phyloP scores from a whole-genome alignment of 73 alveolate genomes.

The Paramecium primaurelia region DNA sequence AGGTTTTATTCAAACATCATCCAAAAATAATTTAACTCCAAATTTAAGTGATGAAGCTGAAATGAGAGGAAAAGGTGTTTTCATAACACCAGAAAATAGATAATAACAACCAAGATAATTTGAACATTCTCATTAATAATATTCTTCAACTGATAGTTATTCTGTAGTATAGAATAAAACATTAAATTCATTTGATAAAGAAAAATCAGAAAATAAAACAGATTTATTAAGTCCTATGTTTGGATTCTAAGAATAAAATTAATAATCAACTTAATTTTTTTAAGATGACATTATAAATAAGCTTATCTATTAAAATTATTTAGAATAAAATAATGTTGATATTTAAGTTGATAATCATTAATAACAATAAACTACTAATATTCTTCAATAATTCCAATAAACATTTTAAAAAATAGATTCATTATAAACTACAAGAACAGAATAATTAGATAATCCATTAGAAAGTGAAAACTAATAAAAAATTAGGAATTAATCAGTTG shows the following conservation, averaged over 20 bases:
- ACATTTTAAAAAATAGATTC: background rate
- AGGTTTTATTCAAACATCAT: background rate
- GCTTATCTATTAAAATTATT: background rate
- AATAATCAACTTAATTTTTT: background rate
- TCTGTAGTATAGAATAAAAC: background rate
- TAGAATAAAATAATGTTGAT: background rate
- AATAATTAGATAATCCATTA: background rate
- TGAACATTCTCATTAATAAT: background rate
- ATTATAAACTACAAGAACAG: background rate
- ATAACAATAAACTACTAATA: background rate
- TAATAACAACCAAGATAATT: conserved; percentile 15
- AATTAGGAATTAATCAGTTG: background rate
- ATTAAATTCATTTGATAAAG: conserved; percentile 21
- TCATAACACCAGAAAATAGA: conserved; percentile 17
- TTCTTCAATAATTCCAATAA: background rate
- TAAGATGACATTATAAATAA: background rate
- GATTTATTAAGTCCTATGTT: background rate
- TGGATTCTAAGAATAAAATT: background rate
- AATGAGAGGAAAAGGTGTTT: background rate
- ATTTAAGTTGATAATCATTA: background rate
- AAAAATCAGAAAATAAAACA: background rate
- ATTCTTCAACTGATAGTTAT: background rate
- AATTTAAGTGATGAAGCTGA: conserved; percentile 40
- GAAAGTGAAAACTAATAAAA: background rate
- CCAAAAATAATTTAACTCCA: background rate